Evolutionary conservation across 192 early-diverging fungal genomes (phyloP).

Genomic region (Phycomyces blakesleeanus): DNA sequence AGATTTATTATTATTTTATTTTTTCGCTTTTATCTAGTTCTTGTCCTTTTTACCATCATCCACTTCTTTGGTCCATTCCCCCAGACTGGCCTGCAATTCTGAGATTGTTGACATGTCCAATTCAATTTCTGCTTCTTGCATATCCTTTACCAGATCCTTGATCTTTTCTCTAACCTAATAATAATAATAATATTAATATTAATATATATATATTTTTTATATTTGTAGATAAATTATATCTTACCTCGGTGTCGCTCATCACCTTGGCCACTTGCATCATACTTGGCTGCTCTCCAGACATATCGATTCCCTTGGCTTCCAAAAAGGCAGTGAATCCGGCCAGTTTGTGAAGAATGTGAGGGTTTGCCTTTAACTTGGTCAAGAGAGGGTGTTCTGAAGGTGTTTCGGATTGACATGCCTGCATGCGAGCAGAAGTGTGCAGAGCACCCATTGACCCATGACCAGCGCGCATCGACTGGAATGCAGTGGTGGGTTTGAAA

Average conservation of each 20-base stretch:
- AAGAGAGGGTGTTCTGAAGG: slow-evolving; percentile 23
- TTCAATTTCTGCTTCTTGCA: slow-evolving; percentile 30
- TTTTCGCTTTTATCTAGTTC: background rate
- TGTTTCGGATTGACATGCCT: no score
- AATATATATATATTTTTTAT: no score
- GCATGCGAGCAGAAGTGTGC: no score
- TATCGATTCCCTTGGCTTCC: slow-evolving; percentile 25
- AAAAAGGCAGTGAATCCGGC: slow-evolving; percentile 23
- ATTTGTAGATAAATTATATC: background rate
- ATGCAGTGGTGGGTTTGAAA: no score
- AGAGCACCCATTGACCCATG: no score
- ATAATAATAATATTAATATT: slow-evolving; percentile 27
- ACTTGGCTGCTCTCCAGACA: slow-evolving; percentile 16
- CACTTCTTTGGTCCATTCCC: background rate
- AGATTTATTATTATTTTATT: no score
- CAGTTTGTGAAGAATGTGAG: slow-evolving; percentile 29
- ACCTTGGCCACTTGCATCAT: slow-evolving; percentile 21
- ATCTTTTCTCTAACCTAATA: slow-evolving; percentile 19
- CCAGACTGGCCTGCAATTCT: slow-evolving; percentile 24
- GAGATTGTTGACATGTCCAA: slow-evolving; percentile 22
- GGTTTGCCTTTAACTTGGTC: slow-evolving; percentile 17
- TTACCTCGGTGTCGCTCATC: background rate
- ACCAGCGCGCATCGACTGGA: no score
- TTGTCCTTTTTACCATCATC: background rate
- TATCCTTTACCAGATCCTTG: slow-evolving; percentile 11